Conservation (phyloP, 176 grass and related monocot genomes). For the Themeda triandra region DNA sequence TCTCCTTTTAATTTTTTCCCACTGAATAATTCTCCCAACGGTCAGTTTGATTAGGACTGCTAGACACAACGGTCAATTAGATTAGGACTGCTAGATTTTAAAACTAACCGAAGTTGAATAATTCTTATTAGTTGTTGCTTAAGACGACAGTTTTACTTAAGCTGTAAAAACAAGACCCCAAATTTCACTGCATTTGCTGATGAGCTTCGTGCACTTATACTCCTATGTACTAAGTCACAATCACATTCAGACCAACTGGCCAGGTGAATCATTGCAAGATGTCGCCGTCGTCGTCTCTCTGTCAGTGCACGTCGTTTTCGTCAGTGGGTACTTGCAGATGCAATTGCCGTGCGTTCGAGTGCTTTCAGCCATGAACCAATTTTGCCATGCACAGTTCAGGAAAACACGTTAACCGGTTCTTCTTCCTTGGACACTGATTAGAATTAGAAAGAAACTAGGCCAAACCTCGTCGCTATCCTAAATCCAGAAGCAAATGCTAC, state of each 20-base stretch:
- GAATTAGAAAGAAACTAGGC: neutral
- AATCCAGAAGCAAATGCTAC: conserved; percentile 23
- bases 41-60: neutral
- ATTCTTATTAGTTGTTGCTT: neutral
- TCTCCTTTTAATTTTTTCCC: neutral
- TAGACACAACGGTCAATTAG: neutral
- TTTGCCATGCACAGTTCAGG: neutral
- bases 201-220: neutral
- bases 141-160: neutral
- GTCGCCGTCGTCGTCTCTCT: neutral
- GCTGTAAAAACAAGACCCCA: neutral
- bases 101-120: neutral
- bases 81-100: neutral
- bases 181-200: neutral
- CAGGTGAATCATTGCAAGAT: neutral
- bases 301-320: conserved; percentile 3
- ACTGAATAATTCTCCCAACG: neutral
- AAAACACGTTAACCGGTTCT: neutral
- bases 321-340: neutral
- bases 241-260: neutral
- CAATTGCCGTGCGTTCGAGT: neutral
- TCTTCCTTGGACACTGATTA: neutral
- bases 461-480: neutral
- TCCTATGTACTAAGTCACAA: neutral
- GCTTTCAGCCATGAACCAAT: neutral